Evolutionary conservation across 495 filamentous ascomycete genomes (phyloP).

Genomic region (Xylona heveae): DNA sequence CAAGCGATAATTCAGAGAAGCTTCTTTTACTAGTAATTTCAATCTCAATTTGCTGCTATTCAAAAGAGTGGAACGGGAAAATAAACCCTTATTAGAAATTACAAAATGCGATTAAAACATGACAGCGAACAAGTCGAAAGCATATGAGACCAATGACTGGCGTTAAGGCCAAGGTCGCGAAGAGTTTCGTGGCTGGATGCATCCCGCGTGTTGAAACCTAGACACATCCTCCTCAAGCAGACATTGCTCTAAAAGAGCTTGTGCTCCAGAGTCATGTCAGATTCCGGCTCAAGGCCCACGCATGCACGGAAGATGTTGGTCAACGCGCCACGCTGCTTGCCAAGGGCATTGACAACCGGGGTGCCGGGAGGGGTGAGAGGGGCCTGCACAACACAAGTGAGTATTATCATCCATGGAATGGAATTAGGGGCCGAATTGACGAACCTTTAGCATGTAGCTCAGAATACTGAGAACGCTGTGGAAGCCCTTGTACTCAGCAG

Average conservation of each 20-base stretch:
- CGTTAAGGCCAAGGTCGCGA: not conserved
- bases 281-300: conserved; percentile 92
- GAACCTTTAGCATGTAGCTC: conserved; percentile 94
- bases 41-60: not conserved
- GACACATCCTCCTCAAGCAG: conserved; percentile 8
- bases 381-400: conserved; percentile 23
- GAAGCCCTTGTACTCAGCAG: conserved; percentile 71
- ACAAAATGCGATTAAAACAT: not conserved
- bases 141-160: not conserved
- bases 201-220: not conserved
- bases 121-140: not conserved
- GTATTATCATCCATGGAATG: conserved; percentile 5
- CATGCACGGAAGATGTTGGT: conserved; percentile 99
- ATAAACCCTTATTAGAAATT: no score
- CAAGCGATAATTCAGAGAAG: no score
- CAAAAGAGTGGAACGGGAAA: not conserved
- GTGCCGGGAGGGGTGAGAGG: conserved; percentile 89
- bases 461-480: conserved; percentile 94
- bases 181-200: not conserved
- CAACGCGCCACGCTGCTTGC: conserved; percentile 86
- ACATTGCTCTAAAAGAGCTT: conserved; percentile 56
- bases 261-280: conserved; percentile 98
- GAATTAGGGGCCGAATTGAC: not conserved
- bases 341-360: conserved; percentile 86
- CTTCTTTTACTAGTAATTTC: no score